These are phyloP conservation scores for Macroventuria anomochaeta DNA, from an alignment of 2,329 filamentous ascomycete genomes.

Conservation along the genomic window DNA sequence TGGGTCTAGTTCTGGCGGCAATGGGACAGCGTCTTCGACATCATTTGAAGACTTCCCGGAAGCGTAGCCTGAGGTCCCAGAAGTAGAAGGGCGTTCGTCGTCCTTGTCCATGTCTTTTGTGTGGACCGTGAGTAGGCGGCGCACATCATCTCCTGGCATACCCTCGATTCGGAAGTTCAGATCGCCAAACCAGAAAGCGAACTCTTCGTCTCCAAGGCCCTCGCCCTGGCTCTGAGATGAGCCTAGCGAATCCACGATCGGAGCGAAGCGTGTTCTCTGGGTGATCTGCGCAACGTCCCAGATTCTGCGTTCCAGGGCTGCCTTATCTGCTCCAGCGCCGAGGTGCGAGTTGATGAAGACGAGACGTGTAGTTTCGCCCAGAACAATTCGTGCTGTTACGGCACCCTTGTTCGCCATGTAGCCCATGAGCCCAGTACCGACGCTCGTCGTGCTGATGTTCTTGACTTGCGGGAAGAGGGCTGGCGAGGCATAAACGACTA, in stretches of 20 bases:
- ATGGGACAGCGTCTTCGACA: conserved; percentile 40
- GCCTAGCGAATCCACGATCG: conserved; percentile 70
- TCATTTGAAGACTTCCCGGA: conserved; percentile 26
- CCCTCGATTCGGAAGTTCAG: conserved; percentile 92
- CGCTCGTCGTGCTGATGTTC: conserved; percentile 79
- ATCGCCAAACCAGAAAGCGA: conserved; percentile 95
- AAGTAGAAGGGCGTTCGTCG: conserved; percentile 22
- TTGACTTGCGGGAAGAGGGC: conserved; percentile 75
- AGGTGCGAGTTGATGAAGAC: conserved; percentile 93
- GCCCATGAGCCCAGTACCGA: conserved; percentile 88
- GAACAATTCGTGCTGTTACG: conserved; percentile 77
- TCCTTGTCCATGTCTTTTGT: conserved; percentile 69
- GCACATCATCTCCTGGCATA: conserved; percentile 87
- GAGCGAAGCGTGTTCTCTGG: conserved; percentile 77
- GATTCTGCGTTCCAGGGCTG: conserved; percentile 79
- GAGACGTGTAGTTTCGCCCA: conserved; percentile 88
- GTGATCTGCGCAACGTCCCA: conserved; percentile 88
- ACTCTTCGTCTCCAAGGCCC: conserved; percentile 86
- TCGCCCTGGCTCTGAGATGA: conserved; percentile 65
- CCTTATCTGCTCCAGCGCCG: conserved; percentile 81
- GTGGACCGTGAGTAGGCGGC: conserved; percentile 81
- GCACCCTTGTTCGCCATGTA: conserved; percentile 98
- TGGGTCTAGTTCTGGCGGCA: conserved; percentile 69
- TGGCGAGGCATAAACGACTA: conserved; percentile 85
- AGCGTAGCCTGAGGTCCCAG: conserved; percentile 27